Evolutionary conservation across 2,329 filamentous ascomycete genomes (phyloP), one percentile per base, ranked within the genome.

Genomic region (Pseudogymnoascus sp.): DNA sequence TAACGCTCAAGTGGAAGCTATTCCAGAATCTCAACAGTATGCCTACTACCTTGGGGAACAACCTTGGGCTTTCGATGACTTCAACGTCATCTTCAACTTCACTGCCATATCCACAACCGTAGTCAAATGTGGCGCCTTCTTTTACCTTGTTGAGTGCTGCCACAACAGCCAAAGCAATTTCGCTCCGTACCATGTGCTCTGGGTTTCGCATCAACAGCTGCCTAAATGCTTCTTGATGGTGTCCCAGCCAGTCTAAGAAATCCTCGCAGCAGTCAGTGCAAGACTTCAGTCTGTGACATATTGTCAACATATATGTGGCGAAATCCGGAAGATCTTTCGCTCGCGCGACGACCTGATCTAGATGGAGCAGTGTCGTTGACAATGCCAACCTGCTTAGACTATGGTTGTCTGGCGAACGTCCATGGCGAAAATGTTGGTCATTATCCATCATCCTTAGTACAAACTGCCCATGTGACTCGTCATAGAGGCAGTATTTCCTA

Each of bases 401-500:
- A 67, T 83, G 80, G 35, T 40, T n/a, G 12, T 60, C 59, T 28
- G 59, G 59, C 12, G 33, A 60, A 6, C 28, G 50, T 0, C 77
- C 76, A 7, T 74, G 72, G 60, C 79, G 81, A 35, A 84, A 69
- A 19, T 77, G 75, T 59, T 79, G 83, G 60, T 87, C 76, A 40
- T 83, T 82, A 6, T 78, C 75, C 31, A 95, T 80, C 38, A 91
- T 78, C 62, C 81, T 79, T 37, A 81, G 78, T 14, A 92, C 81
- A 67, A 96, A 91, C 1, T 77, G 76, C 1, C 86, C 79, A 70
- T 96, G 90, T 33, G 81, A 81, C 1, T 84, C 83, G 69, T 96
- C 92, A 69, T 89, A 90, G 24, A 96, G 80, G 72, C 89, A 93
- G 70, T 96, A 92, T 16, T 89, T 85, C 61, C 89, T 85, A 56